These are phyloP conservation scores for Aspergillus asperescens DNA, from an alignment of 495 filamentous ascomycete species.

Conservation along the genomic window DNA sequence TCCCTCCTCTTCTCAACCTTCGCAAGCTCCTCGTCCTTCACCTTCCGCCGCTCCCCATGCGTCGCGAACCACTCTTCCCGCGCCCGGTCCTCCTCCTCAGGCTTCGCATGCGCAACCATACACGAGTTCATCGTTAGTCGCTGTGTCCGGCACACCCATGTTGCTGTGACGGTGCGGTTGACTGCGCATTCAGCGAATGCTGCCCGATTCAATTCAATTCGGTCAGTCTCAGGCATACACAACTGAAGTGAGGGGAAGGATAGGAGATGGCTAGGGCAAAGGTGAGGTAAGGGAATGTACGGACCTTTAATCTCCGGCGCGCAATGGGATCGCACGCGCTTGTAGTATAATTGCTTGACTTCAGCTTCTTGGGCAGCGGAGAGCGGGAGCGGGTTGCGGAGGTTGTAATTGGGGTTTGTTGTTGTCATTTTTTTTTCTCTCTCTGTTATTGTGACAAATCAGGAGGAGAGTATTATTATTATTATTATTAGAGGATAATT, in stretches of 20 bases:
- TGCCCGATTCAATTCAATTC: conserved; percentile 23
- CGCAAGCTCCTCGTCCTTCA: conserved; percentile 55
- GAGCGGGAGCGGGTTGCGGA: conserved; percentile 82
- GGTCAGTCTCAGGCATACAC: too few species aligned
- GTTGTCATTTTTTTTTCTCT: neutral
- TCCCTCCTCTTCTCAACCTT: conserved; percentile 40
- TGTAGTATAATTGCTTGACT: conserved; percentile 85
- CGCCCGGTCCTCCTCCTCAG: conserved; percentile 78
- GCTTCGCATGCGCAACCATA: conserved; percentile 81
- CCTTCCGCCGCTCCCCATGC: conserved; percentile 57
- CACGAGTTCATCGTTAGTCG: conserved; percentile 86
- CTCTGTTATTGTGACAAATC: neutral
- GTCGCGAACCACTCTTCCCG: conserved; percentile 89
- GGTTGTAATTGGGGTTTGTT: conserved; percentile 31
- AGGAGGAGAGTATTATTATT: neutral
- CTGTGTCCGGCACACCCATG: conserved; percentile 74
- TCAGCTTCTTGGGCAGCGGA: conserved; percentile 87
- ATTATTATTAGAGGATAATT: neutral
- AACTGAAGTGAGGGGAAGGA: neutral
- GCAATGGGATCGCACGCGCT: conserved; percentile 72
- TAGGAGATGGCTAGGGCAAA: neutral
- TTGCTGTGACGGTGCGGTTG: conserved; percentile 75
- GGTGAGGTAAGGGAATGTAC: conserved; percentile 13
- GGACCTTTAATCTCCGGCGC: conserved; percentile 81
- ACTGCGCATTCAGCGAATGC: conserved; percentile 87